Evolutionary conservation across 2,329 filamentous ascomycete genomes (phyloP), one percentile per base, ranked within the genome.

Genomic region (Trichoderma atrobrunneum): DNA sequence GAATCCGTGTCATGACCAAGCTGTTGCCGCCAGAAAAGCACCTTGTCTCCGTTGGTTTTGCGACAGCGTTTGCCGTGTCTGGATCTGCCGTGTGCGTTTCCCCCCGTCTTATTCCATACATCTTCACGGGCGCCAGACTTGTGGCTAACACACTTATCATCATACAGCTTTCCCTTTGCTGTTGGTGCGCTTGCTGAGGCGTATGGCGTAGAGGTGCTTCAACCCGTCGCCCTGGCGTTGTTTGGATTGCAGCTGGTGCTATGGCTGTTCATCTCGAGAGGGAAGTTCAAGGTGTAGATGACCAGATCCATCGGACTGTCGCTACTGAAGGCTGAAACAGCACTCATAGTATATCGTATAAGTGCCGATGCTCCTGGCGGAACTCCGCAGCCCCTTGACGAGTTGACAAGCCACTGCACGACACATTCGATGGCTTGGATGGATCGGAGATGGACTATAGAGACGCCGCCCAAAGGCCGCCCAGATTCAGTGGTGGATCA

Each of bases 41-140:
- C 77, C 92, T 96, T 43, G 89, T 88, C 24, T 90, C 91, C 0
- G 93, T 97, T 73, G 93, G 93, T 0, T 95, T 97, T 76, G 91
- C 91, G 1, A 90, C 92, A 0, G 93, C 93, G 0, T 90, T 95
- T 79, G 93, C 93, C 2, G 91, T 92, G 0, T 88, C 87, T 2
- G 93, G 93, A 0, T 92, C 91, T 0, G 90, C 92, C 2, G 77
- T 91, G 24, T 72, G 39, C 11, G 71, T 30, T n/a, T 43, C 21
- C 32, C 32, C 6, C 5, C 51, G 11, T 57, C 18, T 28, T 8
- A 12, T 24, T 12, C 12, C 21, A 11, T n/a, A 21, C 21, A 14
- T 62, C 11, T 8, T 43, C 57, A n/a, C 10, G 10, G 8, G 26
- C 5, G 14, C 16, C 14, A 39, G 14, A 18, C 6, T 28, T 57